Percentiles rank a stretch among this genome's conserved stretches.
These are phyloP conservation scores for Panaeolus papilionaceus DNA, from an alignment of 768 basidiomycete genomes.

Conservation along the genomic window DNA sequence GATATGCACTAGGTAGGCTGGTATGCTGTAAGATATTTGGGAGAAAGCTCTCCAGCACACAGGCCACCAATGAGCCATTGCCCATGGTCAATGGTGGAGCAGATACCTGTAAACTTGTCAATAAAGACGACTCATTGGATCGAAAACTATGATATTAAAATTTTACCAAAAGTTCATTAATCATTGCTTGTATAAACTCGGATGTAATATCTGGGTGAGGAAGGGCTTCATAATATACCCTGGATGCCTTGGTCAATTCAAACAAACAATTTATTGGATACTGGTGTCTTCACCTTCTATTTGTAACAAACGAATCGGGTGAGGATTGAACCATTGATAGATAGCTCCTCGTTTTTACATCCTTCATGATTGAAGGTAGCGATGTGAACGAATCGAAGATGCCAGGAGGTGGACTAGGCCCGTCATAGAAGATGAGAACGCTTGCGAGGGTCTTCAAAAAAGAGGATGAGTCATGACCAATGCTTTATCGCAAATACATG, in stretches of 20 bases:
- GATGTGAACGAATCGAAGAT: conserved; percentile 54
- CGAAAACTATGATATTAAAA: conserved; percentile 26
- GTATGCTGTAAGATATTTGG: conserved; percentile 45
- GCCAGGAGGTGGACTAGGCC: conserved; percentile 46
- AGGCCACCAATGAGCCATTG: conserved; percentile 38
- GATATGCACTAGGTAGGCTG: conserved; percentile 48
- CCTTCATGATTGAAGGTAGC: conserved; percentile 39
- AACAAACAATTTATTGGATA: too few species aligned
- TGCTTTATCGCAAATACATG: not conserved
- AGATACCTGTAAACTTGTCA: conserved; percentile 36
- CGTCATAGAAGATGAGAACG: conserved; percentile 58
- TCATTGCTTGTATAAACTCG: conserved; percentile 37
- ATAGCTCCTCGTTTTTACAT: conserved; percentile 42
- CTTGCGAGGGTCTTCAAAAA: conserved; percentile 25
- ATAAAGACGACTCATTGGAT: not conserved
- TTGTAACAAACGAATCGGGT: conserved; percentile 34
- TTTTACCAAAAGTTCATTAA: conserved; percentile 45
- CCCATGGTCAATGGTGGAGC: conserved; percentile 17
- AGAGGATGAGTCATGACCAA: not conserved
- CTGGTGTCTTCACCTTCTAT: not conserved
- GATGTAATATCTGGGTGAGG: conserved; percentile 39
- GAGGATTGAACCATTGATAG: conserved; percentile 38
- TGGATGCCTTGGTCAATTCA: conserved; percentile 12
- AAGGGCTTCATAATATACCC: conserved; percentile 42
- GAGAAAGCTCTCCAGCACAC: conserved; percentile 53